Base-by-base conservation (phyloP, 2,329 filamentous ascomycete species). In the Cercospora sp. region DNA sequence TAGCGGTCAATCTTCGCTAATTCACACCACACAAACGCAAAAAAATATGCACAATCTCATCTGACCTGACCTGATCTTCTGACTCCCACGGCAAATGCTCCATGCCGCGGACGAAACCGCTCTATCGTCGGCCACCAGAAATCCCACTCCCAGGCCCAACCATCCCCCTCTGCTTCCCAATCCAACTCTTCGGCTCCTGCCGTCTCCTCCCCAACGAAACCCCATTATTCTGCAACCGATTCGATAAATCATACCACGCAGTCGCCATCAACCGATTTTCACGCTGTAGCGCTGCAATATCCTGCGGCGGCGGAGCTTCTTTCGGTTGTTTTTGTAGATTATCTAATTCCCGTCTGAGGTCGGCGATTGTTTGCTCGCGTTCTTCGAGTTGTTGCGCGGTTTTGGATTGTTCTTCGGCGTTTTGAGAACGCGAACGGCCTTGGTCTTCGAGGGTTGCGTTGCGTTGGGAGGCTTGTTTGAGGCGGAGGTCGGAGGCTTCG, bases 161-260 rank as follows among this genome's bases (percentile, higher is more conserved):
- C 62, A 80, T 74, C n/a, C 73, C 76, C 77, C 92, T 87, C 84
- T 95, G 92, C 83, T 91, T 93, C 75, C 91, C 91, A 74, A 96
- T 81, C 91, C 91, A 96, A 80, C 91, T 94, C 80, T 88, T 90
- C 13, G 91, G 90, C 73, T 87, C 86, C 74, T 94, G 91, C 73
- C 88, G 87, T 73, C 91, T 86, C 72, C 92, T 84, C 76, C 93
- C 90, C 70, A 96, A 81, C 64, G 92, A 88, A 51, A 94, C 90
- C 70, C 91, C 91, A 78, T 94, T 94, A 81, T 91, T 93, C 80
- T 95, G 92, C 73, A 96, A 80, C 62, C 92, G 85, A 76, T 86
- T 89, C 28, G 90, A 89, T 75, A 95, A 86, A 79, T 94, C 91
- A 80, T 94, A 94, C 91, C 91, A 96, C 2, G 92, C 92, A n/a